Evolutionary conservation across 176 grass and related monocot species (phyloP), one percentile per base, ranked within the genome.

Genomic region (Rhynchospora tenuis): DNA sequence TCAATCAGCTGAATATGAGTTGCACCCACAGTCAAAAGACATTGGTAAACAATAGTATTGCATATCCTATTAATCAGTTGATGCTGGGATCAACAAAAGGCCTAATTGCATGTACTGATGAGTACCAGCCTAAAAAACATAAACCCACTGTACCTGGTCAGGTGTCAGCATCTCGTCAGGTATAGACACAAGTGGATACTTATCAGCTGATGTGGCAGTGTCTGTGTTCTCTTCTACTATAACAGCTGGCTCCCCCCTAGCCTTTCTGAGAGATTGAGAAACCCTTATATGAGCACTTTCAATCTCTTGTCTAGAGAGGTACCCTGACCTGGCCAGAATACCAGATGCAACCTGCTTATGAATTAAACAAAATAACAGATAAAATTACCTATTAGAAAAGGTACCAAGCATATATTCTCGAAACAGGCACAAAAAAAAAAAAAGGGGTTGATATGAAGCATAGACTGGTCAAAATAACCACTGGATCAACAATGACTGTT

Each of bases 221-320:
- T 64, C 73, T 23, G 26, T 10, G 17, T 68, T 66, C 15, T 89
- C 91, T 51, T 98, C 93, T 58, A 88, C 93, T 7, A 84, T 87
- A 55, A 79, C 87, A 90, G 64, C 88, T 78, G 93, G 70, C 75
- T 98, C 96, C 47, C 96, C 96, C 81, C 91, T 98, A 74, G 93
- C 93, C 87, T 98, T 98, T 83, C 93, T 89, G 84, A 98, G 89
- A 44, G 86, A 82, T 81, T 95, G 93, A 64, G 91, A 90, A 48
- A 78, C 84, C 89, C 89, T 95, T 55, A 80, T 16, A 80, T 87
- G 81, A 83, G 83, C 78, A 86, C 92, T 90, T 85, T 91, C 94
- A 76, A 98, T 84, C 87, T 98, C 96, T 89, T 98, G 96, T 79
- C 87, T 90, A 50, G 96, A 98, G 68, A 86, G 85, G 83, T 84